Base-by-base conservation (phyloP, 805 yeast genomes). In the Yarrowia sp. region DNA sequence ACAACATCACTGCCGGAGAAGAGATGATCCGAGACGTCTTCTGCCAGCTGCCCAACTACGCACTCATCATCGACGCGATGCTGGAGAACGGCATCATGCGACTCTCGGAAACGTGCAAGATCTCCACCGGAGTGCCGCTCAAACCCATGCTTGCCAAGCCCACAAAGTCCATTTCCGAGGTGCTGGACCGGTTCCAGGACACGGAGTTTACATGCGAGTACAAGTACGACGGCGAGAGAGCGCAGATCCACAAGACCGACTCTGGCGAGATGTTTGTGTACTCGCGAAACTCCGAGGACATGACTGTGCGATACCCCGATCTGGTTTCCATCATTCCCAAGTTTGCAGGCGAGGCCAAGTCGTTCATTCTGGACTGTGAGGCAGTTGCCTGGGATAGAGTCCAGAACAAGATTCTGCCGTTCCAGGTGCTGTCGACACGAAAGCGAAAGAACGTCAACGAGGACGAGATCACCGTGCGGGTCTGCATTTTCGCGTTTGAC, bases 61-160 rank as follows among this genome's bases (percentile, higher is more conserved):
- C 88, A 67, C 75, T 88, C 5, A 78, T 94, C 14, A 87, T 94
- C 56, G 78, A 80, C 9, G 81, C 84, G 1, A 85, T 90, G 1
- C 71, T 87, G 63, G 76, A 84, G 42, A 70, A 83, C 67, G 98
- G 98, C 0, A 79, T 93, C 2, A 73, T 78, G 67, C 78, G 87
- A 35, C 71, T 94, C 41, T 76, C 81, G 51, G 85, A 86, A 9
- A 82, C 85, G 66, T 85, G 96, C 68, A 84, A 84, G 38, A 76
- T 94, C 65, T 84, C 86, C 9, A 97, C 99, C 0, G 98, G 98
- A 1, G 85, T 94, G 4, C 99, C 99, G 0, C 78, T 94, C 68
- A 93, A 92, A 71, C 99, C 99, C 0, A 94, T 94, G 99, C 82
- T 94, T 69, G 99, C 99, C 6, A 94, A 93, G 71, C 99, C 99